Base-by-base conservation (phyloP, 176 grass and related monocot species). In the Triticum urartu region DNA sequence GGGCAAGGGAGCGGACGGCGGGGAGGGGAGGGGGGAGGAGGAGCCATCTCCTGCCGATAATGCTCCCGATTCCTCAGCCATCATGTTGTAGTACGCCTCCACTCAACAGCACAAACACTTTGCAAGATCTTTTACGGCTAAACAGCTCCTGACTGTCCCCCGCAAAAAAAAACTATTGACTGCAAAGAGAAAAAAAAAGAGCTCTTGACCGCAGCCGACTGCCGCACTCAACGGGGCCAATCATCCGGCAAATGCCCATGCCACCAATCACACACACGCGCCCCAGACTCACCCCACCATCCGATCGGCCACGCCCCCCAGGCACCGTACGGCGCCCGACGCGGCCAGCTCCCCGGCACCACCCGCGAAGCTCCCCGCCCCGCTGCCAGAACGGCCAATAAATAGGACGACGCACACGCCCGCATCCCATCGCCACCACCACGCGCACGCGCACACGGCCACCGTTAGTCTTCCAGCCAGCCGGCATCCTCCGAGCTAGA, bases 321-420 rank as follows among this genome's bases (percentile, higher is more conserved):
- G n/a, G 3, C 10, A 9, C 21, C 11, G 25, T 75, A 60, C 77
- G 43, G 32, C 68, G 10, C 62, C 87, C 59, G n/a, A 47, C 88
- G 74, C 72, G 38, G 45, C 5, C 48, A 15, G 48, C 14, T 15
- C n/a, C 52, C 33, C 66, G 0, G 22, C 35, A 59, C 64, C 88
- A 77, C 7, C 73, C 79, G 32, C 65, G 84, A 86, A 90, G 4
- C 79, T 87, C 56, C 88, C 14, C 15, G 11, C 24, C 42, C 14
- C 7, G 7, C 24, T 65, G 8, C 62, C 72, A 10, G 73, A 76
- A 21, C 73, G 18, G 36, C 24, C 28, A 15, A 50, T 81, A 79
- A 84, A 87, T 90, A 87, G 45, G 45, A 56, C 17, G 45, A 33
- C 5, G 80, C 88, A 14, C 83, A 82, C 89, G 84, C 11, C 61